These are phyloP conservation scores for Penicillium aurantiogriseum DNA, from an alignment of 2,329 filamentous ascomycete genomes.

Conservation along the genomic window DNA sequence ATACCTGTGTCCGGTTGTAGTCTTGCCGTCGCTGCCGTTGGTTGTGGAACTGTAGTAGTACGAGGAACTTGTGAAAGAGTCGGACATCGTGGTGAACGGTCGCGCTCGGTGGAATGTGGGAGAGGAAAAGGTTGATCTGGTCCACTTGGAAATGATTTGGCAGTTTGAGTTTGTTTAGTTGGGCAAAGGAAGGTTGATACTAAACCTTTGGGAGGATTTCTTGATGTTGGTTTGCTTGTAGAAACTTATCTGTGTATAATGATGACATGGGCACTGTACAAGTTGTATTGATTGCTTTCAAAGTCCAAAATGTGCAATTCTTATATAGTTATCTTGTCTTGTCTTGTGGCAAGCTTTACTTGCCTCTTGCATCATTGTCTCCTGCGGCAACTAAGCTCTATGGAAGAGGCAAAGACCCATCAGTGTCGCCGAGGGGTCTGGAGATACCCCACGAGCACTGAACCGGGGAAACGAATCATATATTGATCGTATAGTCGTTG, in stretches of 20 bases:
- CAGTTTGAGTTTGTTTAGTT: background rate
- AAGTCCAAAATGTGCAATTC: background rate
- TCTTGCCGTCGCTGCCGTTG: conserved; percentile 26
- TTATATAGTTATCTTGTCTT: conserved; percentile 1
- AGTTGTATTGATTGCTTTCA: background rate
- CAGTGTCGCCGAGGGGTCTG: background rate
- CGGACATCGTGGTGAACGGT: conserved; percentile 21
- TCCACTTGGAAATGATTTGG: conserved; percentile 4
- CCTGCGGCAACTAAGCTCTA: conserved; percentile 1
- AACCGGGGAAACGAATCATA: background rate
- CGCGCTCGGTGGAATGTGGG: conserved; percentile 8
- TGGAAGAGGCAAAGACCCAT: conserved; percentile 4
- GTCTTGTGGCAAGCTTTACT: conserved; percentile 8
- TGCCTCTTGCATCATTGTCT: conserved; percentile 11
- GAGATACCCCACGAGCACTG: background rate
- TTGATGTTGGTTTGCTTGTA: background rate
- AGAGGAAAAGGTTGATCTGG: conserved; percentile 6
- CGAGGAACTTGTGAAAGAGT: conserved; percentile 33
- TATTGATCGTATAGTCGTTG: background rate
- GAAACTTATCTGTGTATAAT: background rate
- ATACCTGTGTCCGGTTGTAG: conserved; percentile 35
- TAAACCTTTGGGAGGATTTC: background rate
- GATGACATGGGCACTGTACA: background rate
- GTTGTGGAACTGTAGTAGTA: conserved; percentile 35
- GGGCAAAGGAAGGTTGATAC: background rate